These are phyloP conservation scores for Mucor indicus DNA, from an alignment of 371 early-diverging fungal genomes.

Conservation along the genomic window DNA sequence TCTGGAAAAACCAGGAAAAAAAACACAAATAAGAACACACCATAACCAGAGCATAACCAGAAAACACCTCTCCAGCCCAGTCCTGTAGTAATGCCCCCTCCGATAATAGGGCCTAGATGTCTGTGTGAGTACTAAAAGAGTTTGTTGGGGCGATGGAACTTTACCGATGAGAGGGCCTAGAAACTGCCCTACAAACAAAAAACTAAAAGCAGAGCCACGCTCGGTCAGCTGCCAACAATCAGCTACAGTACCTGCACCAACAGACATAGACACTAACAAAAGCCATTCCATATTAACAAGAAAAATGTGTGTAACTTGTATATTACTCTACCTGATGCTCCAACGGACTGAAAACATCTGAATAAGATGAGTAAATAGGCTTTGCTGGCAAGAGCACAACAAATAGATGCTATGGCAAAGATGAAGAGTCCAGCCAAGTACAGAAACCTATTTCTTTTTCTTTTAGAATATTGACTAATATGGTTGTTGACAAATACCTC, in stretches of 20 bases:
- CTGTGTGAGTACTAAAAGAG: neutral
- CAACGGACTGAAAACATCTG: conserved; percentile 70
- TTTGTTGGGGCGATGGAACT: neutral
- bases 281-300: neutral
- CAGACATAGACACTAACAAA: conserved; percentile 33
- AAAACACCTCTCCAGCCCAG: conserved; percentile 65
- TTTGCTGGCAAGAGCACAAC: conserved; percentile 54
- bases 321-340: conserved; percentile 58
- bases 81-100: conserved; percentile 34
- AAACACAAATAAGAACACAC: conserved; percentile 50
- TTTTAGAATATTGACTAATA: too few relatives aligned
- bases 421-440: conserved; percentile 49
- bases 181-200: conserved; percentile 56
- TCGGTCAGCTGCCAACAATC: conserved; percentile 39
- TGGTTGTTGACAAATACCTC: too few relatives aligned
- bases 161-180: conserved; percentile 52
- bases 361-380: conserved; percentile 57
- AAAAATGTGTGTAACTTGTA: too few relatives aligned
- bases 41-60: conserved; percentile 64
- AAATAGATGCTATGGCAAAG: conserved; percentile 60
- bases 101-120: conserved; percentile 38
- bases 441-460: conserved; percentile 1
- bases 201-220: conserved; percentile 40
- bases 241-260: conserved; percentile 39
- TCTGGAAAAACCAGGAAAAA: conserved; percentile 67